phyloP scores from a whole-genome alignment of 2,329 filamentous ascomycete species.

The Arthrobotrys iridis region DNA sequence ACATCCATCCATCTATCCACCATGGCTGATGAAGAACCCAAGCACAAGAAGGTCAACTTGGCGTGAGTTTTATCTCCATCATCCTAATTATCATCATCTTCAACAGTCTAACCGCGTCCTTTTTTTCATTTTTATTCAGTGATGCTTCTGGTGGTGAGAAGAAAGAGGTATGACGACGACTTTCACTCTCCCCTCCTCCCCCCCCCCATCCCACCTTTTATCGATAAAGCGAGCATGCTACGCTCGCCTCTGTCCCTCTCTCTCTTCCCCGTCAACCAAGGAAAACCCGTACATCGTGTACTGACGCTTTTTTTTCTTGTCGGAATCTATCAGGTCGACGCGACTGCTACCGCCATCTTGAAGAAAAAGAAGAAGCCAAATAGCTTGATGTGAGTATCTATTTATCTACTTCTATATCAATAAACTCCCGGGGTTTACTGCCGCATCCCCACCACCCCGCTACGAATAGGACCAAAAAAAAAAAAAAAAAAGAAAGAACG shows the following conservation, averaged over 20 bases:
- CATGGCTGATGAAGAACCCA: constrained; percentile 57
- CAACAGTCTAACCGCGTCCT: constrained; percentile 57
- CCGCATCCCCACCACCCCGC: too few relatives aligned
- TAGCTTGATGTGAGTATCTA: constrained; percentile 82
- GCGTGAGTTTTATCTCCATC: constrained; percentile 68
- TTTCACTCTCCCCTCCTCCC: too few relatives aligned
- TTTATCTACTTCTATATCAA: not conserved
- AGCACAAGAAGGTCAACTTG: constrained; percentile 82
- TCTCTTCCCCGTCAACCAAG: constrained; percentile 47
- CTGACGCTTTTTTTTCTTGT: constrained; percentile 60
- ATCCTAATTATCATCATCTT: constrained; percentile 29
- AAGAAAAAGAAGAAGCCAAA: constrained; percentile 99
- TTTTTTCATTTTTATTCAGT: constrained; percentile 64
- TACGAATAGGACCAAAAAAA: too few relatives aligned
- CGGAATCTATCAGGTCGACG: constrained; percentile 74
- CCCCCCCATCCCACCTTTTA: constrained; percentile 57
- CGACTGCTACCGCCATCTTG: constrained; percentile 92
- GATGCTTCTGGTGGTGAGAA: constrained; percentile 88
- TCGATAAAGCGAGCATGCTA: constrained; percentile 57
- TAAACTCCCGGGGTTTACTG: not conserved
- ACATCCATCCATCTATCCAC: constrained; percentile 33
- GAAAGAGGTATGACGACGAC: constrained; percentile 73
- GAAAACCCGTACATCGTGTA: constrained; percentile 56
- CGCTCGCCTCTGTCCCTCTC: constrained; percentile 56
- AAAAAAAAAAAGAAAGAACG: constrained; percentile 56